These are phyloP conservation scores for Astragalus glycyphyllos DNA, from an alignment of 306 rosid species.

Conservation along the genomic window DNA sequence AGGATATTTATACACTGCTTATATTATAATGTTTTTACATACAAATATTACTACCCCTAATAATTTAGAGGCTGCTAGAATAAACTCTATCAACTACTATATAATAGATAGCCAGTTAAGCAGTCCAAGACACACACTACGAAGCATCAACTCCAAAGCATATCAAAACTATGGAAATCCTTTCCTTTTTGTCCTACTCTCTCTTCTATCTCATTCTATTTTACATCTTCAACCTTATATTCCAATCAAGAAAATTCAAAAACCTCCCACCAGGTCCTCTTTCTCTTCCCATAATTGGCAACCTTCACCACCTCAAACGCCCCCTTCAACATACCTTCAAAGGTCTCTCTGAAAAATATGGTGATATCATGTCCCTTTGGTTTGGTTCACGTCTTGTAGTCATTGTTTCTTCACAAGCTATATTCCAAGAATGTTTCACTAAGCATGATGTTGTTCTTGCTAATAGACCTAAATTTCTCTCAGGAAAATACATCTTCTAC, in stretches of 20 bases:
- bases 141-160: neutral
- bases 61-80: too few species aligned
- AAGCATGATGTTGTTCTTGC: constrained; percentile 64
- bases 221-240: neutral
- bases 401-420: constrained; percentile 47
- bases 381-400: constrained; percentile 48
- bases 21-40: too few species aligned
- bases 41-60: too few species aligned
- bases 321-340: constrained; percentile 52
- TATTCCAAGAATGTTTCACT: constrained; percentile 60
- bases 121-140: too few species aligned
- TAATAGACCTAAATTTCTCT: constrained; percentile 50
- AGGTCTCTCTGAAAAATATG: constrained; percentile 46
- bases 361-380: constrained; percentile 48
- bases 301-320: constrained; percentile 57
- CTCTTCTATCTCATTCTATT: neutral
- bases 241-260: constrained; percentile 25
- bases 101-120: too few species aligned
- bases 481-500: constrained; percentile 58
- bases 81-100: too few species aligned
- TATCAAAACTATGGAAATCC: constrained; percentile 4
- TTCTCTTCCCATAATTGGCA: constrained; percentile 60
- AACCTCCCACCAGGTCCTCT: constrained; percentile 63
- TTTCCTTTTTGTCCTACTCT: neutral
- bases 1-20: too few species aligned